These are phyloP conservation scores for Drechslera avenae DNA, from an alignment of 2,329 filamentous ascomycete species.

Conservation along the genomic window DNA sequence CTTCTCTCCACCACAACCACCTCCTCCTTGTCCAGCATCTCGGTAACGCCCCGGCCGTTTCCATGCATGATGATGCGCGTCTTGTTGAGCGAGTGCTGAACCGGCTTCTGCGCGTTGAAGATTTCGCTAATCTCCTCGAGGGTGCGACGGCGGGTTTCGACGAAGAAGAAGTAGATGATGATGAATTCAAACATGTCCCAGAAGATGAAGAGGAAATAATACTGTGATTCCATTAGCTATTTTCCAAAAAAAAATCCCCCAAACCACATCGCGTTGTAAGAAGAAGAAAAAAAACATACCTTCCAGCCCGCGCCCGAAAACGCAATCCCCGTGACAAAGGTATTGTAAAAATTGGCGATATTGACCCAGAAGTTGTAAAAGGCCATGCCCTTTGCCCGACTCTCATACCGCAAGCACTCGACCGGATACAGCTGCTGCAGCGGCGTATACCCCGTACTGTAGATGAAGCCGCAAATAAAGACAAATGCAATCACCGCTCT, in stretches of 20 bases:
- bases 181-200: slow-evolving; percentile 51
- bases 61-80: slow-evolving; percentile 41
- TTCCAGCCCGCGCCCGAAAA: slow-evolving; percentile 48
- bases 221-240: too few relatives aligned
- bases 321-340: slow-evolving; percentile 52
- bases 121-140: slow-evolving; percentile 55
- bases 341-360: slow-evolving; percentile 53
- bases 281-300: slow-evolving; percentile 20
- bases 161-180: slow-evolving; percentile 48
- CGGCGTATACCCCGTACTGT: slow-evolving; percentile 50
- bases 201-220: slow-evolving; percentile 50
- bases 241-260: too few relatives aligned
- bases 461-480: slow-evolving; percentile 52
- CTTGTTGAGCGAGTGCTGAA: slow-evolving; percentile 43
- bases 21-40: slow-evolving; percentile 40
- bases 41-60: slow-evolving; percentile 35
- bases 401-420: slow-evolving; percentile 56
- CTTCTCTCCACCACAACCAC: slow-evolving; percentile 7
- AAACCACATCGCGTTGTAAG: too few relatives aligned
- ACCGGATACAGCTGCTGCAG: slow-evolving; percentile 56
- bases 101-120: slow-evolving; percentile 49
- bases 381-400: slow-evolving; percentile 56
- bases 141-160: slow-evolving; percentile 48
- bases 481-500: slow-evolving; percentile 53
- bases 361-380: slow-evolving; percentile 56